A percentile compares a stretch with the other conserved stretches of the same genome.
phyloP scores from a whole-genome alignment of 306 rosid genomes.

The Cucumis cinereus region DNA sequence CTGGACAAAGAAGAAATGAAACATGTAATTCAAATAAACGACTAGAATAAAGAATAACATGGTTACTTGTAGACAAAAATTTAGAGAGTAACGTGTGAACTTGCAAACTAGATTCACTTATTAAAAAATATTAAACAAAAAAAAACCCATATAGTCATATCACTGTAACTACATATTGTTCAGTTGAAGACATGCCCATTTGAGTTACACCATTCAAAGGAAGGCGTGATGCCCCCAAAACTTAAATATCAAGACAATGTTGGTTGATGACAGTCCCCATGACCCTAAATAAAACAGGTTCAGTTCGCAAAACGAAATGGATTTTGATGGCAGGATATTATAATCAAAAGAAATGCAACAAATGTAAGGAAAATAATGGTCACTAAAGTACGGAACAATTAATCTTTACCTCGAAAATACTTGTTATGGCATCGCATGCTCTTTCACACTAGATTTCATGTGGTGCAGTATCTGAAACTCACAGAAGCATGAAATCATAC shows the following conservation, averaged over 20 bases:
- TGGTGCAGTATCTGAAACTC: constrained; percentile 82
- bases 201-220: constrained; percentile 66
- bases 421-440: constrained; percentile 95
- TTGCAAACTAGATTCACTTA: constrained; percentile 7
- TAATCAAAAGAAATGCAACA: not conserved
- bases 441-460: constrained; percentile 98
- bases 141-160: too few species aligned
- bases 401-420: constrained; percentile 93
- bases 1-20: constrained; percentile 29
- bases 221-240: constrained; percentile 82
- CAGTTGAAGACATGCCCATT: constrained; percentile 29
- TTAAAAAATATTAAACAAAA: too few species aligned
- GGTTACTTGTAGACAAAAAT: not conserved
- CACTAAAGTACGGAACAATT: not conserved
- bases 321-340: not conserved
- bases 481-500: constrained; percentile 9
- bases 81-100: constrained; percentile 11
- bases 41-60: constrained; percentile 5
- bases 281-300: too few species aligned
- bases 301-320: constrained; percentile 7
- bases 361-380: not conserved
- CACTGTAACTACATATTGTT: constrained; percentile 23
- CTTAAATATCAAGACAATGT: constrained; percentile 94
- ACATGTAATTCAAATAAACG: constrained; percentile 4
- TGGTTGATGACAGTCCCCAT: constrained; percentile 95